Evolutionary conservation across 139 green algal genomes (phyloP), one percentile per base, ranked within the genome.

Genomic region (Asterochloris erici): DNA sequence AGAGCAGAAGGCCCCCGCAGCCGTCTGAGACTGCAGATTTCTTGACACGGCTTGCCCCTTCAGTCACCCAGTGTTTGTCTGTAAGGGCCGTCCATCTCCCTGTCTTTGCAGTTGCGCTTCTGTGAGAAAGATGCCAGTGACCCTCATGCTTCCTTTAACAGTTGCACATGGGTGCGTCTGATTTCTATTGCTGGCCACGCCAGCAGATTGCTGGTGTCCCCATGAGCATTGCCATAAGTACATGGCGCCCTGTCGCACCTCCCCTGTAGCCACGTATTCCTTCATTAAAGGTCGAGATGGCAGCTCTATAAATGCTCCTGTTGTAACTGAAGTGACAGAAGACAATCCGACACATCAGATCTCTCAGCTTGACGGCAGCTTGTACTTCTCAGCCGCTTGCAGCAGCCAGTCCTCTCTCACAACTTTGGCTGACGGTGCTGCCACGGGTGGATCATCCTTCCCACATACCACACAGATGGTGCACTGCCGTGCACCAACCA

Each of bases 341-440:
- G 38, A 54, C 38, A 54, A 6, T 54, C 6, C 4, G 38, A 54
- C 38, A 54, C 6, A 2, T 54, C 6, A 54, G 38, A 6, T 54
- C 38, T 54, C 38, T 6, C 2, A 54, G 38, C 38, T 54, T 70
- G 76, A 54, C 0, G 68, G 60, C 54, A 80, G 76, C 60, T 60
- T 80, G 29, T 81, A 74, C 17, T 81, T n/a, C 63, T 81, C 77
- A 63, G 77, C 77, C n/a, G 61, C 63, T 26, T 81, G 73, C 63
- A 81, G 27, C 9, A 81, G 63, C 77, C 77, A 81, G 26, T 81
- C 77, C 9, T 81, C 77, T 24, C 62, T n/a, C 10, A 81, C 26
- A 26, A 28, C n/a, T 61, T 14, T 61, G 0, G 63, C 26, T 28
- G 62, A 81, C 62, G 16, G 63, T 61, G 63, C 27, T 28, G 28